phyloP scores from a whole-genome alignment of 202 grass and related monocot species.

The Cymbopogon flexuosus region DNA sequence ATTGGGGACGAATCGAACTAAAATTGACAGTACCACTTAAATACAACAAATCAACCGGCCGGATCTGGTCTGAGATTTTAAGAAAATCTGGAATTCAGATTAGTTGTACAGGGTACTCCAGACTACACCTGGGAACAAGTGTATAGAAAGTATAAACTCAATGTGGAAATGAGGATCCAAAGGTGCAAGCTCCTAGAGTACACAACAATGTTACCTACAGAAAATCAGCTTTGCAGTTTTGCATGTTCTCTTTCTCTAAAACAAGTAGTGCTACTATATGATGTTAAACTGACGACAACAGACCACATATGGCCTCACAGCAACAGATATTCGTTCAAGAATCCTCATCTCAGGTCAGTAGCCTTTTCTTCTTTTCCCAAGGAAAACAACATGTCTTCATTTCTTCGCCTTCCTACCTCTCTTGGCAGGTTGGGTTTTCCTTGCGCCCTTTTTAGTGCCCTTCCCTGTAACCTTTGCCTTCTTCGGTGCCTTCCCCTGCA shows the following conservation, averaged over 20 bases:
- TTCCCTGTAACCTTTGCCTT: constrained; percentile 57
- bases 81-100: no score
- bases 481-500: constrained; percentile 51
- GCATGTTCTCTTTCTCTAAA: neutral
- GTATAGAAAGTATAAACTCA: neutral
- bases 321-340: neutral
- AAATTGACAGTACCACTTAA: no score
- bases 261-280: neutral
- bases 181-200: neutral
- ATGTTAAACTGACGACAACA: neutral
- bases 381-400: constrained; percentile 11
- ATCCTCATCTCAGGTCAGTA: neutral
- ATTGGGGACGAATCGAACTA: no score
- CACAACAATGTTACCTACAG: neutral
- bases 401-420: constrained; percentile 73
- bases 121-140: neutral
- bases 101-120: no score
- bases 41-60: neutral
- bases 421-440: constrained; percentile 54
- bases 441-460: constrained; percentile 47
- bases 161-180: neutral
- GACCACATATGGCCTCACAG: neutral
- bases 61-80: neutral
- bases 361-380: neutral
- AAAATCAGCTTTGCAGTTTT: neutral